Evolutionary conservation across 2,329 filamentous ascomycete species (phyloP), one percentile per base, ranked within the genome.

Genomic region (Ramularia endophylla): DNA sequence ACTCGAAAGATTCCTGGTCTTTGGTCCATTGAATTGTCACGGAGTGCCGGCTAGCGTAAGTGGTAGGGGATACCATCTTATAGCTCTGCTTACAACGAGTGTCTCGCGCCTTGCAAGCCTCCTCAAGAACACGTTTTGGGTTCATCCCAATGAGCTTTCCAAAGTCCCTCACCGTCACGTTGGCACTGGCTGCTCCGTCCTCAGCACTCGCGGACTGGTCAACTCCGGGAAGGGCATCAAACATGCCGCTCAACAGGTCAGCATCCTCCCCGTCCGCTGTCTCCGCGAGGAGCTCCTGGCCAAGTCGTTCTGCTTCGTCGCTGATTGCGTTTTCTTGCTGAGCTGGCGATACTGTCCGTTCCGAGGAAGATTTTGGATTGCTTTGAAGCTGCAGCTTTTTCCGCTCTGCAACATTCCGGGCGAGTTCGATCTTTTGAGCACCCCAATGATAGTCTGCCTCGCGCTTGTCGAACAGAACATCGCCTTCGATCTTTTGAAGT

Each of bases 71-170:
- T 18, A 92, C 68, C 30, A 84, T 65, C 41, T 73, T 79, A 60
- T 83, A 92, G 2, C 66, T 68, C 17, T 95, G 65, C 52, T 75
- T 83, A 20, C 75, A 84, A 3, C 73, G 73, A 1, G 82, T 69
- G 58, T 95, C 87, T 64, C 87, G 83, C 48, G 87, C 78, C 54
- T 84, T 82, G 61, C 89, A 94, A n/a, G 86, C 78, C 62, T 95
- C 89, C 61, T 95, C 88, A 9, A 97, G 67, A 19, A 86, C 74
- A 50, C 84, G 76, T 47, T 80, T 77, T 12, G 90, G 89, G 53
- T 71, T 85, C 20, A 94, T 65, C 6, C 90, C 89, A 11, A 77
- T 77, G 70, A 80, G 81, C 61, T 87, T 87, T 1, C 87, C 88
- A 71, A 97, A 95, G 55, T 95, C 84, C 31, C 85, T 74, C 36